Evolutionary conservation across 352 stramenopile species (phyloP), one percentile per base, ranked within the genome.

Genomic region (Pythium volutum): DNA sequence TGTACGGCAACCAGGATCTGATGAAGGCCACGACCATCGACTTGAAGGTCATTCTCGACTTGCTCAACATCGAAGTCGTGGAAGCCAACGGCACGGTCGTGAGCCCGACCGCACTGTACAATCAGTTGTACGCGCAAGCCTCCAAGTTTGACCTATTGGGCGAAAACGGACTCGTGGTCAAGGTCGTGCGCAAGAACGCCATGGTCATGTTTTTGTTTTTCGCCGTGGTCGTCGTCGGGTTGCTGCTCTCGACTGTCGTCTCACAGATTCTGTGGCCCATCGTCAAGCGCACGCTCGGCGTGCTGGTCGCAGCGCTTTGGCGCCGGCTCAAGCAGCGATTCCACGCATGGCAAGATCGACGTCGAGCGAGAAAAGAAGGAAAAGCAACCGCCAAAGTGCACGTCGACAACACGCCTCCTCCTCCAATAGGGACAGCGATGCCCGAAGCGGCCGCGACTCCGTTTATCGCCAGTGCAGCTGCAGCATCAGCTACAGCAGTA

Each of bases 191-290:
- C 22, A 70, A 79, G 10, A 89, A 92, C 68, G 77, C 81, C 18
- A 86, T 91, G 79, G 60, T 87, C 25, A 75, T 91, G 50, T 86
- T 90, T 22, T 39, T 92, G 1, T 70, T 88, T n/a, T 85, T 88
- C 14, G 55, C 79, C 14, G 15, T 78, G n/a, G 55, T 84, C 11
- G 36, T 91, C 6, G 47, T 79, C 1, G 73, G 67, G 3, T 73
- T 93, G 20, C 54, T 93, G 7, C 46, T 94, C 5, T 89, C 84
- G 49, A 73, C 75, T 0, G 62, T 94, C 2, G 82, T 76, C 66
- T 48, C 65, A 1, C 70, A 71, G 2, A 56, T 93, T 20, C 31
- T 91, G 16, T 66, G 75, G 15, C 84, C 36, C 4, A 52, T 52
- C 9, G 43, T 66, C 3, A 69, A 71, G 4, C 46, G 46, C 26